Conservation (phyloP, 331 rosid species). For the Dryas integrifolia region DNA sequence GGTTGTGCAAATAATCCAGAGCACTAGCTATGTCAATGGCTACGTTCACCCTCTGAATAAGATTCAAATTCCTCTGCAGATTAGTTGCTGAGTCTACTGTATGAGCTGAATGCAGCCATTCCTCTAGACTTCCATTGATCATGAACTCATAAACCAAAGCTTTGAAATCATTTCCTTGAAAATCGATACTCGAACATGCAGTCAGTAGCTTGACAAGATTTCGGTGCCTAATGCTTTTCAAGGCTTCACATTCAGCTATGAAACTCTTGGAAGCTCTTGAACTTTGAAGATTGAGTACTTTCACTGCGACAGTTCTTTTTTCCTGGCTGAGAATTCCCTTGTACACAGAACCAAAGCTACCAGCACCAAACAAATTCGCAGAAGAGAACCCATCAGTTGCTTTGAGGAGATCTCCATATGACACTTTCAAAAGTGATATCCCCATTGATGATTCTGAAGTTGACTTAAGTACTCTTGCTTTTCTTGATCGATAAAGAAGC, state of each 20-base stretch:
- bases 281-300: conserved; percentile 11
- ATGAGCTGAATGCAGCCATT: conserved; percentile 10
- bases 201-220: conserved; percentile 17
- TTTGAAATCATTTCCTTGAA: conserved; percentile 11
- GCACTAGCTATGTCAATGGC: conserved; percentile 12
- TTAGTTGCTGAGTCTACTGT: not conserved
- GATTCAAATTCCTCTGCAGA: not conserved
- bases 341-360: conserved; percentile 15
- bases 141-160: conserved; percentile 14
- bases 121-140: conserved; percentile 6
- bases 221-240: conserved; percentile 6
- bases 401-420: not conserved
- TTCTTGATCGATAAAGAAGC: not conserved
- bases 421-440: conserved; percentile 1
- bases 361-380: conserved; percentile 10
- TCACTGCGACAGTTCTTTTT: conserved; percentile 14
- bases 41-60: not conserved
- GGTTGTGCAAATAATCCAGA: conserved; percentile 13
- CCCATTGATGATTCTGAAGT: not conserved
- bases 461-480: not conserved
- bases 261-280: not conserved
- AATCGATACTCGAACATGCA: conserved; percentile 5
- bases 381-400: conserved; percentile 16
- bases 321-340: conserved; percentile 4
- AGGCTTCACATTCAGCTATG: conserved; percentile 10